Percentiles rank a stretch among this genome's conserved stretches.
phyloP scores from a whole-genome alignment of 2,329 filamentous ascomycete species.

The Sphaceloma murrayae region DNA sequence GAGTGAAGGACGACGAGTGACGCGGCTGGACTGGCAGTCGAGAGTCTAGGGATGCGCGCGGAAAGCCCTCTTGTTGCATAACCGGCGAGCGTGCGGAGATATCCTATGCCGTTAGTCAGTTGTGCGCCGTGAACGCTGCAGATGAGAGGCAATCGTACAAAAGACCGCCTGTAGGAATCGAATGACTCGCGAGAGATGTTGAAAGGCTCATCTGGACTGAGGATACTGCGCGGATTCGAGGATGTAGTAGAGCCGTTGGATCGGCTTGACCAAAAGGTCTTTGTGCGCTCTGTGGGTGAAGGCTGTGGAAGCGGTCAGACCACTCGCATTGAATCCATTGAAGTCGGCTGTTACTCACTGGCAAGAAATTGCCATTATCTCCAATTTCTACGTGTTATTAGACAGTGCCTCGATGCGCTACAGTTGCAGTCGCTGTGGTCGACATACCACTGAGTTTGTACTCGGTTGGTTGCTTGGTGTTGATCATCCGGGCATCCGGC shows the following conservation, averaged over 20 bases:
- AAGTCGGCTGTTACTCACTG: constrained; percentile 47
- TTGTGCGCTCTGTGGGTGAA: constrained; percentile 71
- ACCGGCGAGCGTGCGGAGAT: constrained; percentile 82
- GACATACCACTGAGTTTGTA: constrained; percentile 45
- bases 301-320: constrained; percentile 44
- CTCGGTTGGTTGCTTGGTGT: constrained; percentile 39
- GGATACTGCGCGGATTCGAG: constrained; percentile 52
- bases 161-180: constrained; percentile 90
- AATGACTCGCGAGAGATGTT: constrained; percentile 94
- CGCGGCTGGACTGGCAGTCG: constrained; percentile 44
- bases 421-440: too few species aligned
- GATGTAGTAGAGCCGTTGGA: constrained; percentile 45
- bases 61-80: constrained; percentile 46
- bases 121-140: constrained; percentile 5
- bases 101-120: constrained; percentile 49
- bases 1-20: constrained; percentile 26
- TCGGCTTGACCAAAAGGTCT: constrained; percentile 59
- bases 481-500: constrained; percentile 30
- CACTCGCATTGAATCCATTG: not conserved
- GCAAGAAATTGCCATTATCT: constrained; percentile 88
- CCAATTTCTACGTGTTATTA: constrained; percentile 63
- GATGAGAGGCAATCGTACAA: constrained; percentile 50
- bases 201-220: constrained; percentile 83
- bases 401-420: constrained; percentile 7
- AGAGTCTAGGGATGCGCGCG: constrained; percentile 74